Evolutionary conservation across 73 alveolate genomes (phyloP).

Genomic region (Breviolum minutum): DNA sequence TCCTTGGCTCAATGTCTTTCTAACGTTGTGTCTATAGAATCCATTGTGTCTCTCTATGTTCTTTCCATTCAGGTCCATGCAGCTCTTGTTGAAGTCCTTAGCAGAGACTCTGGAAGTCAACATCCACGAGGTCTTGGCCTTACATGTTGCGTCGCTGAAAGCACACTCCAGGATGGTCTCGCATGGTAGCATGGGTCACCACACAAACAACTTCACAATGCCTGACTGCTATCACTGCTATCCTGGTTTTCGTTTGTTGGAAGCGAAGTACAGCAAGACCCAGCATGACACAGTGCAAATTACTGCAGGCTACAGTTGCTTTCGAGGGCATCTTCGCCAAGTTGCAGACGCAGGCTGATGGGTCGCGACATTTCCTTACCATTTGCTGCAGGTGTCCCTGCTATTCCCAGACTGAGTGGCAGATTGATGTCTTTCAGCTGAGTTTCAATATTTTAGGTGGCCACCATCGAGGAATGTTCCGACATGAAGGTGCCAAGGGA

Average conservation of each 20-base stretch:
- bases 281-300: neutral
- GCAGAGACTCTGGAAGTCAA: constrained; percentile 90
- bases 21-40: neutral
- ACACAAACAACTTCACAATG: no score
- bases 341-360: constrained; percentile 75
- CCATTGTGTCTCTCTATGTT: no score
- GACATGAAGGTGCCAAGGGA: constrained; percentile 66
- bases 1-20: no score
- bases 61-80: constrained; percentile 28
- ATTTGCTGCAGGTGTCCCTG: neutral
- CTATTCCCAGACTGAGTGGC: neutral
- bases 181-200: no score
- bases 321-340: constrained; percentile 93
- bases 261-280: no score
- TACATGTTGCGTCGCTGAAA: neutral
- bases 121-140: constrained; percentile 54
- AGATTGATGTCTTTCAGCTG: no score
- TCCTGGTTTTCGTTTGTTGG: neutral
- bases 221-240: no score
- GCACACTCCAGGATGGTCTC: neutral
- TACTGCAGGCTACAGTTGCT: constrained; percentile 67
- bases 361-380: neutral
- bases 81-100: constrained; percentile 64
- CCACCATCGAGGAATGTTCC: constrained; percentile 83
- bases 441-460: neutral